Base-by-base conservation (phyloP, 2,329 filamentous ascomycete species). In the Leptographium flavum region DNA sequence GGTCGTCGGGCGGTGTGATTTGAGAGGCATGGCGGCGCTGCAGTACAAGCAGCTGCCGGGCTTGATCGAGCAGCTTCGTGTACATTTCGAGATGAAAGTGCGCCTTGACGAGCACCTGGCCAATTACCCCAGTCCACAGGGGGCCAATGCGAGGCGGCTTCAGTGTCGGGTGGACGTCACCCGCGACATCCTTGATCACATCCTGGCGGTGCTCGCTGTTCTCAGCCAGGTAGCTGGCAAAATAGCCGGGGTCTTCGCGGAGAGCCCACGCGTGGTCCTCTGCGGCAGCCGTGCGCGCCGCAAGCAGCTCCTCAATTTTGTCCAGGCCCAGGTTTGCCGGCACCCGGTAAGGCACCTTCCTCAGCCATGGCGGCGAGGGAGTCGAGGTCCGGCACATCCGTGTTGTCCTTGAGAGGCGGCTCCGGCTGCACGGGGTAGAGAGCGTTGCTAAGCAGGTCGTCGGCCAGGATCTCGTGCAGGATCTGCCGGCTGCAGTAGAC, bases 211-310 rank as follows among this genome's bases (percentile, higher is more conserved):
- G 74, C 13, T 74, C 69, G 21, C 58, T 61, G 25, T 54, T 52
- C 1, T 73, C 67, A 9, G 54, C 49, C 1, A 75, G 37, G 1
- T 57, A 45, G 2, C 70, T 60, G 4, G 62, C 56, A 49, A 79
- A 79, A 56, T 77, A 79, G 1, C 58, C 58, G 0, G 75, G 74
- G 53, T 81, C 76, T 51, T 81, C 75, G 8, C 74, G 64, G 3
- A 81, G 57, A 0, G 63, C 53, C 66, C 66, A 73, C 0, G 77
- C 37, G 50, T 78, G 71, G 54, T 79, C 74, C 45, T 74, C 66
- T 1, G 66, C 64, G 4, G 62, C 61, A 0, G 60, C 53, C 0
- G 52, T 52, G 48, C 61, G 65, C 0, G 69, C 68, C 2, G 53
- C 54, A 1, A 74, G 57, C 4, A 79, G 52, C 2, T 57, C 54